Percentiles rank a stretch among this genome's conserved stretches.
phyloP scores from a whole-genome alignment of 1,139 yeast genomes.

The Scheffersomyces cryptocercus region DNA sequence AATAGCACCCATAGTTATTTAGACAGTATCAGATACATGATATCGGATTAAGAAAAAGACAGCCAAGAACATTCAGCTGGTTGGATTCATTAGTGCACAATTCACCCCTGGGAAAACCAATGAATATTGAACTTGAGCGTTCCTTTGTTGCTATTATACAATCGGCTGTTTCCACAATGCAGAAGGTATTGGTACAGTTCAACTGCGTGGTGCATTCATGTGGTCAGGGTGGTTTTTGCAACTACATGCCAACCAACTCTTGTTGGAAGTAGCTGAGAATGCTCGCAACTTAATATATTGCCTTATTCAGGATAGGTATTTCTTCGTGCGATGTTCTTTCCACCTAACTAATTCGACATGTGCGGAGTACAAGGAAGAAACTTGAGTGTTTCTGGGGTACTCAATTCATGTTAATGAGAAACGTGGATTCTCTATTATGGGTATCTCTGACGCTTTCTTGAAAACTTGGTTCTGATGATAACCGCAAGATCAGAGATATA shows the following conservation, averaged over 20 bases:
- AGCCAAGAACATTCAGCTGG: constrained; percentile 20
- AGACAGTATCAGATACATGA: constrained; percentile 1
- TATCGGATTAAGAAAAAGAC: constrained; percentile 17
- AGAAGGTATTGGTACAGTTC: constrained; percentile 21
- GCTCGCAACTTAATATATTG: constrained; percentile 47
- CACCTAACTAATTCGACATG: constrained; percentile 56
- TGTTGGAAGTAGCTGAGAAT: constrained; percentile 29
- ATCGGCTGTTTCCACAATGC: constrained; percentile 68
- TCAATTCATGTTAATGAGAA: constrained; percentile 14
- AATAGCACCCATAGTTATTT: too few species aligned
- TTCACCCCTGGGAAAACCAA: constrained; percentile 75
- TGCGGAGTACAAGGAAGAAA: constrained; percentile 37
- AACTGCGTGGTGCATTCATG: constrained; percentile 42
- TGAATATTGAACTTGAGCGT: constrained; percentile 73
- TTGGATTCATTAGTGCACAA: constrained; percentile 50
- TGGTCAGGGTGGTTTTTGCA: constrained; percentile 31
- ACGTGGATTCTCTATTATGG: constrained; percentile 23
- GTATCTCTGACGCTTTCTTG: constrained; percentile 22
- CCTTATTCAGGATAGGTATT: constrained; percentile 32
- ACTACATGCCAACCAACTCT: constrained; percentile 14
- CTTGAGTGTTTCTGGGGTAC: constrained; percentile 24
- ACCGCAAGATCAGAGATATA: constrained; percentile 20
- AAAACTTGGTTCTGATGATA: constrained; percentile 14
- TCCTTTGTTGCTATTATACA: constrained; percentile 80
- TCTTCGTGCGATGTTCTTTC: constrained; percentile 59